Evolutionary conservation across 2,329 filamentous ascomycete genomes (phyloP).

Genomic region (Fusarium sp.): DNA sequence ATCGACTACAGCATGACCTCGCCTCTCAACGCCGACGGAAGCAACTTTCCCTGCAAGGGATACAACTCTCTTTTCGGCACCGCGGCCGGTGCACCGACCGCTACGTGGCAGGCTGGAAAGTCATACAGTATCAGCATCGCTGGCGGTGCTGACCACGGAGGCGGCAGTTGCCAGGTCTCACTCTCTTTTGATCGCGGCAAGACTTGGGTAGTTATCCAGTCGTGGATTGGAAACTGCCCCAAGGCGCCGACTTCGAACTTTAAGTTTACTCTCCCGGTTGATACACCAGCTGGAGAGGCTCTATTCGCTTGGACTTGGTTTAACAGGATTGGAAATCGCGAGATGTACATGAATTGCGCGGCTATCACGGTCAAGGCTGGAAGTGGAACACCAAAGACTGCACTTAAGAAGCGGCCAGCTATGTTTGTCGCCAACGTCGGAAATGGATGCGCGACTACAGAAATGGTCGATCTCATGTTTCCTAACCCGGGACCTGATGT

Average conservation of each 20-base stretch:
- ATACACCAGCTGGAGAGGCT: constrained; percentile 57
- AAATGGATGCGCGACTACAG: constrained; percentile 49
- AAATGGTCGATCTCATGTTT: constrained; percentile 68
- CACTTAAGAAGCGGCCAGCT: constrained; percentile 66
- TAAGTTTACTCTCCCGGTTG: constrained; percentile 70
- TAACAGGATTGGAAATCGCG: constrained; percentile 78
- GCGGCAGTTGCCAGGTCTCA: constrained; percentile 79
- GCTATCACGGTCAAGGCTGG: constrained; percentile 66
- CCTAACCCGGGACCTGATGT: constrained; percentile 60
- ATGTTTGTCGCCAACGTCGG: constrained; percentile 77
- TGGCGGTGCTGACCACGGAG: constrained; percentile 70
- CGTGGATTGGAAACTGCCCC: constrained; percentile 64
- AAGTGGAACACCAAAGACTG: constrained; percentile 36
- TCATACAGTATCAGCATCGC: constrained; percentile 69
- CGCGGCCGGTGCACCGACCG: constrained; percentile 60
- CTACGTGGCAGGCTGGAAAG: constrained; percentile 70
- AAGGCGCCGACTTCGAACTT: constrained; percentile 58
- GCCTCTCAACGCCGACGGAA: constrained; percentile 67
- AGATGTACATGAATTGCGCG: constrained; percentile 89
- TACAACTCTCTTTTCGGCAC: constrained; percentile 59
- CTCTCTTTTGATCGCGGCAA: constrained; percentile 76
- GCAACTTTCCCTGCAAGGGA: constrained; percentile 81
- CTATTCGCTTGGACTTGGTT: constrained; percentile 82
- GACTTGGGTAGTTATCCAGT: constrained; percentile 73
- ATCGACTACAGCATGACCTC: constrained; percentile 78